These are phyloP conservation scores for Fusarium sp. DNA, from an alignment of 2,329 filamentous ascomycete species.

Conservation along the genomic window DNA sequence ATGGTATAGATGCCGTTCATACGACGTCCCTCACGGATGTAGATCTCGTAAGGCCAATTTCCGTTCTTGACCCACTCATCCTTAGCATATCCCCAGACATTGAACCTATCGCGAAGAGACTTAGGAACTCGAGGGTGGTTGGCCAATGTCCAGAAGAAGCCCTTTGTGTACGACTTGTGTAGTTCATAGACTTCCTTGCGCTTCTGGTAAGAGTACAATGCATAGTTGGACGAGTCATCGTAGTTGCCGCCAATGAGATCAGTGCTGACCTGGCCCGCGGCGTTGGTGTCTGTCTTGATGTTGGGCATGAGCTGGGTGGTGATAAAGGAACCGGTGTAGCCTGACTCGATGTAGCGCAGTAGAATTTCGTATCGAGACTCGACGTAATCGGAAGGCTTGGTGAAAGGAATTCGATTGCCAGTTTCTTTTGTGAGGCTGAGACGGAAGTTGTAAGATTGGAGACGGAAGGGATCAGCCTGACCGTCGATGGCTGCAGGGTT, in stretches of 20 bases:
- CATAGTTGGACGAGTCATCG: slow-evolving; percentile 31
- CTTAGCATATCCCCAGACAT: slow-evolving; percentile 37
- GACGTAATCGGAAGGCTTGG: slow-evolving; percentile 35
- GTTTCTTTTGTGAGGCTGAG: slow-evolving; percentile 29
- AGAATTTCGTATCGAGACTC: slow-evolving; percentile 39
- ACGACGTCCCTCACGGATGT: slow-evolving; percentile 38
- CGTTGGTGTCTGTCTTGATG: slow-evolving; percentile 39
- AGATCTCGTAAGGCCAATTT: slow-evolving; percentile 42
- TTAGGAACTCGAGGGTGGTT: slow-evolving; percentile 34
- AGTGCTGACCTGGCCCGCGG: slow-evolving; percentile 37
- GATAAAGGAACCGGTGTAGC: slow-evolving; percentile 34
- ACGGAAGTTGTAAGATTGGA: slow-evolving; percentile 44
- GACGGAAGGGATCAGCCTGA: slow-evolving; percentile 24
- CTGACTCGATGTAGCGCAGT: slow-evolving; percentile 38
- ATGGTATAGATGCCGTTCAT: slow-evolving; percentile 38
- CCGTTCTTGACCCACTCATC: slow-evolving; percentile 33
- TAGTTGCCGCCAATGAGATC: slow-evolving; percentile 40
- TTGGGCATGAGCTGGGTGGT: slow-evolving; percentile 42
- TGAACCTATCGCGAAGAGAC: slow-evolving; percentile 1
- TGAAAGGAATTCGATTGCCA: slow-evolving; percentile 28
- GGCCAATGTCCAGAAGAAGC: slow-evolving; percentile 38
- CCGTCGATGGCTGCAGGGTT: slow-evolving; percentile 16
- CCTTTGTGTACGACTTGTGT: slow-evolving; percentile 39
- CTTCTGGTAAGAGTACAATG: slow-evolving; percentile 32
- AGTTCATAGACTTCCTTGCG: slow-evolving; percentile 7